Evolutionary conservation across 495 filamentous ascomycete species (phyloP), one percentile per base, ranked within the genome.

Genomic region (Trichocladium uniseriatum): DNA sequence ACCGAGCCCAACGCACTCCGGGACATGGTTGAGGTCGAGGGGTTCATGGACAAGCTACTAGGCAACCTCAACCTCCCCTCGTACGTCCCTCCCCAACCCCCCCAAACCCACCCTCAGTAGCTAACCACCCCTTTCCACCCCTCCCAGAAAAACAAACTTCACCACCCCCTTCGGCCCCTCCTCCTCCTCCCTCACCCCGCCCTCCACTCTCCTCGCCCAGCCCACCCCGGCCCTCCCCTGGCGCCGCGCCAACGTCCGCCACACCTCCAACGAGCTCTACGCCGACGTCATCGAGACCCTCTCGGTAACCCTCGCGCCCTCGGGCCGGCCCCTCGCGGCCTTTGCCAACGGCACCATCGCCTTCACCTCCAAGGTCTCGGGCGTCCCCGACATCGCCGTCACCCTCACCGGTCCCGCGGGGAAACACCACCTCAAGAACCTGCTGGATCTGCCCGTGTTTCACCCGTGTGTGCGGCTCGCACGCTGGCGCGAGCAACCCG

Each of bases 191-290:
- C 54, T 69, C 2, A 49, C 66, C 28, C 49, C 70, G 31, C 62
- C 69, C 27, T 70, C 63, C 55, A 65, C 31, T 18, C 19, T 6
- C 3, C 15, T 11, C 14, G 60, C 70, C 71, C 65, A 27, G 24
- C 24, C 24, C 54, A 65, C 68, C 1, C 68, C 73, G 0, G 72
- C 76, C 11, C 52, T 79, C 44, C 89, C 89, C 6, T 99, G 92
- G 92, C 79, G 92, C 39, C 78, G 89, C 27, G 78, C 89, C 31
- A 94, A 92, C 59, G 92, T 99, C 47, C 81, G 89, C 8, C 94
- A 99, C 64, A 97, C 90, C 6, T 91, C 85, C 41, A 97, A 96
- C 67, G 91, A 97, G 66, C 78, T 99, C 29, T 97, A 99, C 64
- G 92, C 95, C 35, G 92, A 99, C 64, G 78, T 99, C 2, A 78